Percentiles rank a stretch among this genome's conserved stretches.
These are phyloP conservation scores for Leptographium flavum DNA, from an alignment of 2,329 filamentous ascomycete species.

Conservation along the genomic window DNA sequence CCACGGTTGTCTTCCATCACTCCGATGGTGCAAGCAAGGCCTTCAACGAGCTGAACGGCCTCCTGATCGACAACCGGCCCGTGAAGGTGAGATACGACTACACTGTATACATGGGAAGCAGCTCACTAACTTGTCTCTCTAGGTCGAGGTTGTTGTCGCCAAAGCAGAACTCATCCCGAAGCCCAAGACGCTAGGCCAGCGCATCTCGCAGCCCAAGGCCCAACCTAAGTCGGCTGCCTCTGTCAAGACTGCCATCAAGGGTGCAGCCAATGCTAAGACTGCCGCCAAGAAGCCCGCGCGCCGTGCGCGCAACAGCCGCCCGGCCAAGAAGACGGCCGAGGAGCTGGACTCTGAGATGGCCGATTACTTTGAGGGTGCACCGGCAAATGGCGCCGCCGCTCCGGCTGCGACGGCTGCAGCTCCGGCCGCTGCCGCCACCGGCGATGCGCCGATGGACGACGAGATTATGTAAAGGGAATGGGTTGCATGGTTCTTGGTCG, in stretches of 20 bases:
- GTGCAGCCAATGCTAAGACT: conserved; percentile 26
- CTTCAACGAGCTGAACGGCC: conserved; percentile 69
- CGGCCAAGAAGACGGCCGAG: conserved; percentile 78
- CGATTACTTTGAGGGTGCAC: conserved; percentile 65
- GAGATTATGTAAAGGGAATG: conserved; percentile 41
- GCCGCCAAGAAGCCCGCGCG: conserved; percentile 35
- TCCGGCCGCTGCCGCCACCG: conserved; percentile 30
- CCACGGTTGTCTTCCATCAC: conserved; percentile 75
- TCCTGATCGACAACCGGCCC: conserved; percentile 76
- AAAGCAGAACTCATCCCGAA: conserved; percentile 53
- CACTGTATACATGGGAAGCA: background rate
- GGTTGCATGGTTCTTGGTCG: no score
- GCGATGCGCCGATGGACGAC: conserved; percentile 52
- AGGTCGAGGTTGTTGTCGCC: conserved; percentile 87
- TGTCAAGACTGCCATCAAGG: conserved; percentile 46
- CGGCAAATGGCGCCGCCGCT: conserved; percentile 28
- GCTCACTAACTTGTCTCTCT: background rate
- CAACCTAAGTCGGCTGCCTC: conserved; percentile 72
- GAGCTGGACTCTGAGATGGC: conserved; percentile 97
- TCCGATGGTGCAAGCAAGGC: conserved; percentile 74
- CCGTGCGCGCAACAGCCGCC: conserved; percentile 44
- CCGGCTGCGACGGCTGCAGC: conserved; percentile 29
- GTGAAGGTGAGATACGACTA: conserved; percentile 57
- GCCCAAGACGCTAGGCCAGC: conserved; percentile 63
- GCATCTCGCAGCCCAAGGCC: conserved; percentile 55